A percentile compares a stretch with the other conserved stretches of the same genome.
Conservation (phyloP, 1,139 yeast genomes). For the Protomyces lactucae-debilis region DNA sequence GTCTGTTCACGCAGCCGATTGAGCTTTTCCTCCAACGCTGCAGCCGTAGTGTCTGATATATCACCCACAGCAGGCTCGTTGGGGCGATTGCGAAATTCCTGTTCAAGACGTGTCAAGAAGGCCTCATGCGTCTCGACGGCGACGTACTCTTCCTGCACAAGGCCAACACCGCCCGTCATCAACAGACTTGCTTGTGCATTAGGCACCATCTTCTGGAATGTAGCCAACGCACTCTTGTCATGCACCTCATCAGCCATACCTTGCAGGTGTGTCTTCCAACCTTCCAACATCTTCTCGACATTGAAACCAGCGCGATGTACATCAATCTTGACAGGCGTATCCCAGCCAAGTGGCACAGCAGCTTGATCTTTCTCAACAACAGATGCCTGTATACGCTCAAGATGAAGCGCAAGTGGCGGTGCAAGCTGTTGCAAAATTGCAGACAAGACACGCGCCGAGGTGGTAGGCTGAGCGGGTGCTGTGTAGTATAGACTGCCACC, state of each 20-base stretch:
- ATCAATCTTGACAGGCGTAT: constrained; percentile 40
- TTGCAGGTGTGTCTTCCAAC: constrained; percentile 30
- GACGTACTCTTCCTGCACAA: neutral
- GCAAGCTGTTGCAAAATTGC: constrained; percentile 3
- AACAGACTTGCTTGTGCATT: neutral
- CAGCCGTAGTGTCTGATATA: neutral
- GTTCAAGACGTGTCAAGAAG: neutral
- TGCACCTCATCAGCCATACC: neutral
- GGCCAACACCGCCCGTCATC: neutral
- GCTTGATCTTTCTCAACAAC: constrained; percentile 41
- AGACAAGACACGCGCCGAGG: neutral
- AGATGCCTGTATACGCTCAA: constrained; percentile 33
- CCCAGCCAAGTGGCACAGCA: constrained; percentile 47
- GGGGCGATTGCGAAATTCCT: neutral
- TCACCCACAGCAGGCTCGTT: neutral
- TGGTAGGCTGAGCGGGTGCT: neutral
- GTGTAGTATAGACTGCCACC: constrained; percentile 35
- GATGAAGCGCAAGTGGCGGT: constrained; percentile 21
- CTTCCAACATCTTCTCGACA: constrained; percentile 30
- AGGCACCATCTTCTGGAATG: neutral
- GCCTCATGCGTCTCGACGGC: neutral
- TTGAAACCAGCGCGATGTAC: constrained; percentile 37
- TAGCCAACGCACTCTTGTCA: neutral
- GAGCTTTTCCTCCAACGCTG: neutral
- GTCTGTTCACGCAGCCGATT: neutral